A percentile compares a stretch with the other conserved stretches of the same genome.
Conservation (phyloP, 192 early-diverging fungal species). For the Backusella luteola region DNA sequence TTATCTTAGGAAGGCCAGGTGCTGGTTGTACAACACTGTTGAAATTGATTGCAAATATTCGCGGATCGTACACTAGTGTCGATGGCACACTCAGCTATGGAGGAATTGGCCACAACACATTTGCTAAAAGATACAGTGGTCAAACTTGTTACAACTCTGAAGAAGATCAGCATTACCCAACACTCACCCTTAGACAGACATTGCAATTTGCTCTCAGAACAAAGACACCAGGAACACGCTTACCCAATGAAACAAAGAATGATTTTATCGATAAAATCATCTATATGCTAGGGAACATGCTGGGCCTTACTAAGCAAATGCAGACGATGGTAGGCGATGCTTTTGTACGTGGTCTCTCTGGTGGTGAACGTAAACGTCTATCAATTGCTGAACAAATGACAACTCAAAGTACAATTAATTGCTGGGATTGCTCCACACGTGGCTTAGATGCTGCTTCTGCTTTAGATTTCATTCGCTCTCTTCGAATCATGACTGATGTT, state of each 20-base stretch:
- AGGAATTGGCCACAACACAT: constrained; percentile 58
- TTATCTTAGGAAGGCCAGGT: constrained; percentile 70
- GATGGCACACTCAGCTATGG: constrained; percentile 62
- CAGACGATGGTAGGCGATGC: constrained; percentile 75
- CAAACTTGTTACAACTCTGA: constrained; percentile 80
- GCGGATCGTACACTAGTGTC: constrained; percentile 50
- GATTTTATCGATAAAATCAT: constrained; percentile 51
- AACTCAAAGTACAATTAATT: constrained; percentile 53
- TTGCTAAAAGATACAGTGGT: constrained; percentile 61
- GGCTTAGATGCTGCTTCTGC: constrained; percentile 83
- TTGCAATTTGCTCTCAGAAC: constrained; percentile 74
- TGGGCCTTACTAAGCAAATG: constrained; percentile 56
- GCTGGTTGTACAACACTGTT: constrained; percentile 67
- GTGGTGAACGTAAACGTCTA: constrained; percentile 77
- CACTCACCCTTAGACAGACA: constrained; percentile 74
- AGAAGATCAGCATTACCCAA: constrained; percentile 77
- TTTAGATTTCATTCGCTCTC: constrained; percentile 71
- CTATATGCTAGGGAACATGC: constrained; percentile 50
- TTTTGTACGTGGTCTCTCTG: constrained; percentile 72
- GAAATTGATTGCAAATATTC: constrained; percentile 56
- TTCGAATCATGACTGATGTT: constrained; percentile 72
- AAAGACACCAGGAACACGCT: constrained; percentile 61
- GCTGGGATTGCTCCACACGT: constrained; percentile 65
- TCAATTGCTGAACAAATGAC: constrained; percentile 78
- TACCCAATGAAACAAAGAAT: constrained; percentile 45